Conservation (phyloP, 495 filamentous ascomycete species). For the Geoglossum glabrum region DNA sequence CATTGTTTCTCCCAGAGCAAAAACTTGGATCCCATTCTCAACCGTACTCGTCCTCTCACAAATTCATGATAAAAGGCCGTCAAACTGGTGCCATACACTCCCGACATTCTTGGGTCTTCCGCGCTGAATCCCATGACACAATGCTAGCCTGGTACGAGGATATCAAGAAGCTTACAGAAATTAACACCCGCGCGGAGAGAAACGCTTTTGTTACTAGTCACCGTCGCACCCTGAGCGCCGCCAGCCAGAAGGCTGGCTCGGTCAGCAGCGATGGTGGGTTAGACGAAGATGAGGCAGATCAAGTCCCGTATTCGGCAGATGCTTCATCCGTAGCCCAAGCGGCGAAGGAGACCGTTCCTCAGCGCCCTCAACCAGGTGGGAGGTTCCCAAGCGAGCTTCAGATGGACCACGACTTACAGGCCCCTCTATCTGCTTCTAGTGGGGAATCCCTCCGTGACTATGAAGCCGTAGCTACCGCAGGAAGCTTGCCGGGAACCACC, state of each 20-base stretch:
- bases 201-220: slow-evolving; percentile 68
- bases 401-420: slow-evolving; percentile 60
- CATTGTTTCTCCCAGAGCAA: slow-evolving; percentile 80
- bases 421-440: slow-evolving; percentile 56
- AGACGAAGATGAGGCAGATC: slow-evolving; percentile 74
- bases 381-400: slow-evolving; percentile 77
- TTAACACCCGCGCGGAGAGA: slow-evolving; percentile 67
- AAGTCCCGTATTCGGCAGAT: slow-evolving; percentile 45
- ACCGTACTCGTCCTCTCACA: slow-evolving; percentile 75
- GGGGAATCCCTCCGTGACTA: slow-evolving; percentile 44
- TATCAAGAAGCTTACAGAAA: slow-evolving; percentile 64
- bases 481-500: neutral
- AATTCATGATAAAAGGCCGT: slow-evolving; percentile 90
- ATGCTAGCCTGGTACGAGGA: slow-evolving; percentile 97
- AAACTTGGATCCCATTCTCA: slow-evolving; percentile 85
- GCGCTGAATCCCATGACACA: slow-evolving; percentile 81
- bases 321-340: slow-evolving; percentile 25
- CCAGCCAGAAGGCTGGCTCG: slow-evolving; percentile 40
- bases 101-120: slow-evolving; percentile 94
- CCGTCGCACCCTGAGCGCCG: slow-evolving; percentile 50
- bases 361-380: slow-evolving; percentile 64
- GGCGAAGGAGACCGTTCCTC: slow-evolving; percentile 14
- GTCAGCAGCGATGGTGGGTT: slow-evolving; percentile 51
- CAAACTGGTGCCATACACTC: slow-evolving; percentile 87
- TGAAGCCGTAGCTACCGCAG: slow-evolving; percentile 34